Conservation (phyloP, 371 early-diverging fungal genomes). For the Rhizomucor pusillus region DNA sequence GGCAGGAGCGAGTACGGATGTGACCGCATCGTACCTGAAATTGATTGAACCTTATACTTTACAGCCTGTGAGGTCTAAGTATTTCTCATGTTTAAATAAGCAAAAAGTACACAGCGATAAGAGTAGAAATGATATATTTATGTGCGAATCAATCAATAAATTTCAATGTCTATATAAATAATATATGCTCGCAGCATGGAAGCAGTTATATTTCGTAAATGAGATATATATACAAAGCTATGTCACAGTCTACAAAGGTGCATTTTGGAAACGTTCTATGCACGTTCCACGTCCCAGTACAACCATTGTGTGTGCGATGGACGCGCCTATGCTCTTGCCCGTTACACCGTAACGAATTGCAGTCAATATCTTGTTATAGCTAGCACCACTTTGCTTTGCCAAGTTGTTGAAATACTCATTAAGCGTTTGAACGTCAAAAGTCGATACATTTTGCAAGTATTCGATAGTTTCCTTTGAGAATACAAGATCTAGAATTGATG, state of each 20-base stretch:
- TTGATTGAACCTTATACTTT: too few species aligned
- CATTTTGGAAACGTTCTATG: constrained; percentile 16
- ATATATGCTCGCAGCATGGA: too few species aligned
- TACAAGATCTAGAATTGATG: constrained; percentile 18
- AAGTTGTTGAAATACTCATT: constrained; percentile 28
- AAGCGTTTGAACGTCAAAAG: constrained; percentile 27
- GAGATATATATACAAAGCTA: neutral
- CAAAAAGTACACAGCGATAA: too few species aligned
- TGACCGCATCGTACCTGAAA: constrained; percentile 25
- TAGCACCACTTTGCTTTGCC: constrained; percentile 29
- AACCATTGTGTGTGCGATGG: constrained; percentile 56
- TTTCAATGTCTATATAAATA: too few species aligned
- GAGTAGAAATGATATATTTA: too few species aligned
- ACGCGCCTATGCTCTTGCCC: constrained; percentile 65
- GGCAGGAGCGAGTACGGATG: constrained; percentile 33
- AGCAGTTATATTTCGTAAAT: neutral
- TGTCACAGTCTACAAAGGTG: neutral
- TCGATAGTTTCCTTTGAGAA: constrained; percentile 14
- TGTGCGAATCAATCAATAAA: too few species aligned
- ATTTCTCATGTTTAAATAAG: too few species aligned
- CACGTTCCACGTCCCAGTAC: constrained; percentile 49
- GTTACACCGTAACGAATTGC: constrained; percentile 61
- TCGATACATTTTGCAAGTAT: constrained; percentile 14
- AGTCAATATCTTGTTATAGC: constrained; percentile 61
- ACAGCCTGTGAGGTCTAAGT: too few species aligned